These are phyloP conservation scores for Cordyceps cicadae DNA, from an alignment of 2,329 filamentous ascomycete genomes.

Conservation along the genomic window DNA sequence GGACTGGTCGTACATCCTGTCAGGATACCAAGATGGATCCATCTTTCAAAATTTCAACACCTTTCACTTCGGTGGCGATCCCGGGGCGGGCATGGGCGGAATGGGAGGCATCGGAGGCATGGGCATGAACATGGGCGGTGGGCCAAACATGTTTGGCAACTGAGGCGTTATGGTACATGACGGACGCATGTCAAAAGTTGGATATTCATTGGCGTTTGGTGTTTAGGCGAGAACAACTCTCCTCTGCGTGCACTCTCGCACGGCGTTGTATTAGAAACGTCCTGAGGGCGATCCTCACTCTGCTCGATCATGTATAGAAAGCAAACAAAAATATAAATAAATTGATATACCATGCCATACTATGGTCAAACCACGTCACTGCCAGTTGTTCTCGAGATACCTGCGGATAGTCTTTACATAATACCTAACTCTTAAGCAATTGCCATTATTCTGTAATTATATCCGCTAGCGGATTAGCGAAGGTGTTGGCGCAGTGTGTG, in stretches of 20 bases:
- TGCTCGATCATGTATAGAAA: neutral
- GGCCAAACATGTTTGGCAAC: slow-evolving; percentile 22
- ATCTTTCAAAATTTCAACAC: slow-evolving; percentile 23
- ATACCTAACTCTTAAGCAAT: no score
- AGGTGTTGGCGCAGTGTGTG: no score
- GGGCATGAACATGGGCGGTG: slow-evolving; percentile 14
- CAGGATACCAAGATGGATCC: slow-evolving; percentile 29
- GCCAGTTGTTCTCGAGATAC: no score
- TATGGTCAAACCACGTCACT: no score
- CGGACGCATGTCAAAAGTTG: neutral
- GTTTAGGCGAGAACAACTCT: neutral
- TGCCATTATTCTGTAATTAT: no score
- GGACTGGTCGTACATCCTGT: slow-evolving; percentile 43
- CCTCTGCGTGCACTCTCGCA: neutral
- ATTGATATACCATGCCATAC: no score
- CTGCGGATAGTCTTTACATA: no score
- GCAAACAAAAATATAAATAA: neutral
- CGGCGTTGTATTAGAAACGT: neutral
- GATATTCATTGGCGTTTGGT: slow-evolving; percentile 4
- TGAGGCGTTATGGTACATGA: neutral
- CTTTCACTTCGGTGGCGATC: slow-evolving; percentile 19
- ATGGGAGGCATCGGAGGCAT: slow-evolving; percentile 19
- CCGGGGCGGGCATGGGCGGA: slow-evolving; percentile 14
- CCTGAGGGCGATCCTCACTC: slow-evolving; percentile 6
- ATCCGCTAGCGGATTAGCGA: no score